Percentiles rank a stretch among this genome's conserved stretches.
These are phyloP conservation scores for Spathaspora sp. DNA, from an alignment of 1,139 yeast species.

Conservation along the genomic window DNA sequence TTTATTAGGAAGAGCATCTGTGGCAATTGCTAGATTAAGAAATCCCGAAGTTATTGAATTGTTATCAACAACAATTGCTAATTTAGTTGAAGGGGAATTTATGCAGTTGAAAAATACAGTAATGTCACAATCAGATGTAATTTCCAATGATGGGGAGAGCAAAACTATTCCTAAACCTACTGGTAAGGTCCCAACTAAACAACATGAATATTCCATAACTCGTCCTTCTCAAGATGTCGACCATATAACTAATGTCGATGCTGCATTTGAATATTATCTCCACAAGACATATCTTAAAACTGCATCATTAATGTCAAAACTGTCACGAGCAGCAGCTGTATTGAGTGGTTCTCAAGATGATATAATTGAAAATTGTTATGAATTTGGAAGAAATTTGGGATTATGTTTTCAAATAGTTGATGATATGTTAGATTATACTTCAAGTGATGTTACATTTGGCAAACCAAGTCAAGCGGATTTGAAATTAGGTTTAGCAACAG, in stretches of 20 bases:
- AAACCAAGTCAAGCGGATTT: conserved; percentile 96
- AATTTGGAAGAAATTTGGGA: conserved; percentile 90
- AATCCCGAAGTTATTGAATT: conserved; percentile 97
- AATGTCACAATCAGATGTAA: conserved; percentile 38
- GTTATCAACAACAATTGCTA: conserved; percentile 93
- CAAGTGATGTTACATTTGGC: conserved; percentile 78
- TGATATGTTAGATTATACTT: conserved; percentile 92
- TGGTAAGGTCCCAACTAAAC: conserved; percentile 58
- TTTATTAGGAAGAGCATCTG: conserved; percentile 92
- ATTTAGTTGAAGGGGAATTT: conserved; percentile 95
- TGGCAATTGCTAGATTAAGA: conserved; percentile 86
- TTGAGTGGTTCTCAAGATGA: conserved; percentile 78
- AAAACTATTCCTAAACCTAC: conserved; percentile 60
- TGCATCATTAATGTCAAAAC: conserved; percentile 93
- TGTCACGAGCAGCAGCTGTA: conserved; percentile 91
- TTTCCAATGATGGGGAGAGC: conserved; percentile 48
- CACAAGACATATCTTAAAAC: conserved; percentile 96
- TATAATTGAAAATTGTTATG: conserved; percentile 80
- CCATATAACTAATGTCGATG: conserved; percentile 70
- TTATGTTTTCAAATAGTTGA: conserved; percentile 95
- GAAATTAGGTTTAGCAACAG: conserved; percentile 92
- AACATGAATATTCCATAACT: conserved; percentile 59
- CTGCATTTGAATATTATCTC: conserved; percentile 90
- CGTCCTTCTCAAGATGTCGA: conserved; percentile 39
- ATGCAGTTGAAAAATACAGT: conserved; percentile 97